Conservation (phyloP, 2,329 filamentous ascomycete genomes). For the Fusarium marasasianum region DNA sequence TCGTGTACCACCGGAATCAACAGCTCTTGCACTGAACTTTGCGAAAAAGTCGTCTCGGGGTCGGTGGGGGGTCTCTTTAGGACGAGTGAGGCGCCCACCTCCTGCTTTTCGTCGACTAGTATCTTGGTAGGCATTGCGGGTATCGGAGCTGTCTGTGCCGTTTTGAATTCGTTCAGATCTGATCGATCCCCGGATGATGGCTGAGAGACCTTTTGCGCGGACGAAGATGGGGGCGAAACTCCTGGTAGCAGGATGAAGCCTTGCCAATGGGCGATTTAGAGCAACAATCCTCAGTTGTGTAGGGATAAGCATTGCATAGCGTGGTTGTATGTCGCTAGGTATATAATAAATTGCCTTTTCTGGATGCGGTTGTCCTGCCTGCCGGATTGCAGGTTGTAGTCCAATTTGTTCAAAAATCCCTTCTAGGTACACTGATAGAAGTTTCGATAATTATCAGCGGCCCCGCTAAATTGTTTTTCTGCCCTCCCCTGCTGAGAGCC, state of each 20-base stretch:
- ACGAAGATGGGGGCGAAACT: conserved; percentile 28
- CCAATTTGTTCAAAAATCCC: not conserved
- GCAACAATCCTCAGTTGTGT: conserved; percentile 35
- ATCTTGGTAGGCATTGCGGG: not conserved
- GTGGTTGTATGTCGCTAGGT: not conserved
- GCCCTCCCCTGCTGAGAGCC: conserved; percentile 27
- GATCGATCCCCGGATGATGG: conserved; percentile 74
- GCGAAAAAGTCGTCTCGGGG: conserved; percentile 27
- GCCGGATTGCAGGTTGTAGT: not conserved
- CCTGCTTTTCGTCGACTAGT: not conserved
- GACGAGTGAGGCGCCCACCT: not conserved
- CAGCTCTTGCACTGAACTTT: conserved; percentile 42
- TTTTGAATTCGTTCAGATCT: conserved; percentile 52
- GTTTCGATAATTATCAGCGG: conserved; percentile 14
- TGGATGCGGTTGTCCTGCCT: not conserved
- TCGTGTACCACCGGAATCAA: conserved; percentile 39
- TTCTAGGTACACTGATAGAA: not conserved
- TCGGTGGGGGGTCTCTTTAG: conserved; percentile 1
- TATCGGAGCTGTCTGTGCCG: conserved; percentile 17
- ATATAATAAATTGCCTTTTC: not conserved
- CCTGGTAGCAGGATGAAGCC: not conserved
- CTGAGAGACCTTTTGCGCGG: conserved; percentile 62
- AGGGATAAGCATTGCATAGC: conserved; percentile 44
- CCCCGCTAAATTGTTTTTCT: conserved; percentile 43
- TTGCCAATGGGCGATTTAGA: conserved; percentile 30